Evolutionary conservation across 169 alveolate species (phyloP).

Genomic region (Plasmodium coatneyi): DNA sequence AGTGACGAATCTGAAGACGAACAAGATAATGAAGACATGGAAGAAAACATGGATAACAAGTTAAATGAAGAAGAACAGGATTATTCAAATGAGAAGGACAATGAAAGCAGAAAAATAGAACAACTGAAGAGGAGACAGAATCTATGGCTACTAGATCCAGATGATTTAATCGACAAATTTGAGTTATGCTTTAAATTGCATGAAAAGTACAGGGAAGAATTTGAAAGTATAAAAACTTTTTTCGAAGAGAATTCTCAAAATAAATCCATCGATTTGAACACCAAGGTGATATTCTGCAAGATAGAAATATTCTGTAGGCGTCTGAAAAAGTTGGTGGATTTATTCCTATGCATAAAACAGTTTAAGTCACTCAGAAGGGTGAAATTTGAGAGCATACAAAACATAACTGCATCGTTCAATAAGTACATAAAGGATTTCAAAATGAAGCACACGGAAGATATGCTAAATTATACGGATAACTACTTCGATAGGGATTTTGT

Average conservation of each 20-base stretch:
- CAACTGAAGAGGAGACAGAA: slow-evolving; percentile 37
- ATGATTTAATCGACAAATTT: slow-evolving; percentile 91
- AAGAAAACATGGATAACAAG: background rate
- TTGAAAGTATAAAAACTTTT: slow-evolving; percentile 92
- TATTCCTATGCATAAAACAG: slow-evolving; percentile 95
- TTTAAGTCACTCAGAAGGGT: slow-evolving; percentile 92
- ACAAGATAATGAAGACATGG: slow-evolving; percentile 5
- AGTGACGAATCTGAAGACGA: slow-evolving; percentile 39
- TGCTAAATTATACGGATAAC: slow-evolving; percentile 93
- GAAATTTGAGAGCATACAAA: slow-evolving; percentile 94
- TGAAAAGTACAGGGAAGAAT: slow-evolving; percentile 94
- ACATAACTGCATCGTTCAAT: slow-evolving; percentile 90
- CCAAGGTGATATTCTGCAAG: slow-evolving; percentile 95
- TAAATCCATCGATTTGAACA: slow-evolving; percentile 95
- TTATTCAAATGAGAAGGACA: background rate
- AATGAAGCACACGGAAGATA: slow-evolving; percentile 86
- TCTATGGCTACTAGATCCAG: slow-evolving; percentile 93
- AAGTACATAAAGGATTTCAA: slow-evolving; percentile 84
- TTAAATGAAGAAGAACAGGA: background rate
- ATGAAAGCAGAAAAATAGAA: background rate
- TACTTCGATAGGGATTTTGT: slow-evolving; percentile 97
- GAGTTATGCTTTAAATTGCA: slow-evolving; percentile 93
- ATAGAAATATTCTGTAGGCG: slow-evolving; percentile 97
- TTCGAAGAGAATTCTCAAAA: slow-evolving; percentile 94
- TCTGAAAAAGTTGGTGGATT: slow-evolving; percentile 94